Evolutionary conservation across 208 protist species (phyloP), one percentile per base, ranked within the genome.

Genomic region (Trypanosoma cruzi): DNA sequence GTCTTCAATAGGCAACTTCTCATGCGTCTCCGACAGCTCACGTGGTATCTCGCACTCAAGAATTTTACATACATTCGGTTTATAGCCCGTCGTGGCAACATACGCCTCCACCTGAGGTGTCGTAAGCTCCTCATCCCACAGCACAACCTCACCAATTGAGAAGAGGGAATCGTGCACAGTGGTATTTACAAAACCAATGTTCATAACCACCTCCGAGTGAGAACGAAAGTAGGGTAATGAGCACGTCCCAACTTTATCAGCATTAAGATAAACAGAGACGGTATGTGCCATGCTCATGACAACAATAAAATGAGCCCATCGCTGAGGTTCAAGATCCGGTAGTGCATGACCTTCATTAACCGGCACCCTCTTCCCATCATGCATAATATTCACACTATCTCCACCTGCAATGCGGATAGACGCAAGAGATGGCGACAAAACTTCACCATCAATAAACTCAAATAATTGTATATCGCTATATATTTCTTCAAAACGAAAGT

Each of bases 91-190:
- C 26, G 22, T 63, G 16, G 84, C 86, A 14, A 89, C 29, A 61
- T 88, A 73, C 24, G 85, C 85, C 69, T 91, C 82, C 31, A 96
- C 84, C 71, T 96, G 85, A 4, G 75, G 57, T 22, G 50, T 50
- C 26, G 71, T 90, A 44, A 96, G 75, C 64, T 90, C 82, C 42
- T 88, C 76, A 26, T 84, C 85, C 86, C 87, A 96, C 4, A 96
- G 18, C 18, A 63, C 58, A 22, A 94, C 77, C 29, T 84, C 79
- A 13, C 91, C 79, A 63, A 94, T 83, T 20, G 85, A 88, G 66
- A 82, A 96, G 40, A 88, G 68, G 34, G 78, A 60, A 22, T 77
- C 76, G 0, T 69, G 49, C 34, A 89, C 71, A 22, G 53, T n/a
- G 20, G 46, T 64, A 64, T 79, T 68, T 13, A 83, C 82, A 64